phyloP scores from a whole-genome alignment of 192 early-diverging fungal species.

The Bifiguratus adelaidae region DNA sequence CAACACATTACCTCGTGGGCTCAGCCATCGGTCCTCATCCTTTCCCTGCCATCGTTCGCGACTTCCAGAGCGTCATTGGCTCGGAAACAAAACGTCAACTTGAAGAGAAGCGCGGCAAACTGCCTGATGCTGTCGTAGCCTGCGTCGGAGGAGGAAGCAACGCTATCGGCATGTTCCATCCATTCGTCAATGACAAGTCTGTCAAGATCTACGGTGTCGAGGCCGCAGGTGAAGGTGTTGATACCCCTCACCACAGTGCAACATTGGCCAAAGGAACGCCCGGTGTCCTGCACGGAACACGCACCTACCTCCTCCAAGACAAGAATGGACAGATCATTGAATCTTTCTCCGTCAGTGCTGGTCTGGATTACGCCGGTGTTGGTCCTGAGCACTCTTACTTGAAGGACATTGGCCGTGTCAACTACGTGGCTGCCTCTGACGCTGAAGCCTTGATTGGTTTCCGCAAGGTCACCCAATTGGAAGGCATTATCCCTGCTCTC shows the following conservation, averaged over 20 bases:
- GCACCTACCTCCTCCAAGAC: conserved; percentile 91
- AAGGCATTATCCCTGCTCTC: conserved; percentile 93
- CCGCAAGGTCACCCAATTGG: conserved; percentile 52
- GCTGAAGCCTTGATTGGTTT: conserved; percentile 80
- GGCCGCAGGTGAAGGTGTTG: conserved; percentile 87
- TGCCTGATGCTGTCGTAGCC: conserved; percentile 90
- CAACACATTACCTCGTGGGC: conserved; percentile 94
- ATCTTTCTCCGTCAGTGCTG: conserved; percentile 90
- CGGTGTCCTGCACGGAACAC: conserved; percentile 96
- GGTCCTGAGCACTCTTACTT: conserved; percentile 95
- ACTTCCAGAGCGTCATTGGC: conserved; percentile 98
- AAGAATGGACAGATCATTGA: conserved; percentile 93
- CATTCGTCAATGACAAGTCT: conserved; percentile 76
- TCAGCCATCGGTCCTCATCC: conserved; percentile 96
- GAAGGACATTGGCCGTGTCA: conserved; percentile 74
- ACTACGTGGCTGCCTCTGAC: conserved; percentile 60
- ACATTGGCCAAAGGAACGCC: conserved; percentile 74
- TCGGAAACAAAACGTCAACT: conserved; percentile 82
- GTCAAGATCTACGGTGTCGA: conserved; percentile 90
- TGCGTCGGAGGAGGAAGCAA: conserved; percentile 98
- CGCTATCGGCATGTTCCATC: conserved; percentile 95
- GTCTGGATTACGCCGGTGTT: conserved; percentile 97
- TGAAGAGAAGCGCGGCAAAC: conserved; percentile 62
- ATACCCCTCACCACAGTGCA: conserved; percentile 83
- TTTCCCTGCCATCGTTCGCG: conserved; percentile 93